Conservation (phyloP, 2,329 filamentous ascomycete species). For the Fonsecaea nubica region DNA sequence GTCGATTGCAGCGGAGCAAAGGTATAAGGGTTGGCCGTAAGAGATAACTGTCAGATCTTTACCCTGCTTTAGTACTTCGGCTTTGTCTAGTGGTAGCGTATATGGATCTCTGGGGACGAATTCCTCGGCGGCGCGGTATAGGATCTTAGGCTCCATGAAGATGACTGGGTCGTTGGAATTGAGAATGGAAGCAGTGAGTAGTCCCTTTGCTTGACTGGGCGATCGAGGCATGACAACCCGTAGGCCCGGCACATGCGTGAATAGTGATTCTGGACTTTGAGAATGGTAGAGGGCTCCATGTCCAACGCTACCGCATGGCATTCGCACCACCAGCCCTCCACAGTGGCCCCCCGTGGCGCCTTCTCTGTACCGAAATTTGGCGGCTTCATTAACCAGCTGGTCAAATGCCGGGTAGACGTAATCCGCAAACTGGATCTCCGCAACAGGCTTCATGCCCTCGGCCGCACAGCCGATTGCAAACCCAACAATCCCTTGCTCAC, state of each 20-base stretch:
- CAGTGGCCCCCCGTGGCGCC: constrained; percentile 69
- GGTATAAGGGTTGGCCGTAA: constrained; percentile 88
- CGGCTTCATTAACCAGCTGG: constrained; percentile 91
- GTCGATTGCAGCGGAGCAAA: constrained; percentile 76
- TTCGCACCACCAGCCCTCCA: constrained; percentile 83
- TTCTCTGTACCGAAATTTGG: constrained; percentile 82
- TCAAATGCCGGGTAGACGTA: constrained; percentile 94
- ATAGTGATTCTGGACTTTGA: constrained; percentile 86
- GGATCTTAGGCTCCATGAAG: constrained; percentile 92
- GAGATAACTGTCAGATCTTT: constrained; percentile 83
- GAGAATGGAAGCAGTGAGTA: constrained; percentile 77
- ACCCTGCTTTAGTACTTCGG: constrained; percentile 81
- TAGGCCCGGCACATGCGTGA: constrained; percentile 85
- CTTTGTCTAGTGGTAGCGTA: constrained; percentile 82
- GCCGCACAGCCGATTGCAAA: constrained; percentile 90
- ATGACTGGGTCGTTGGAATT: constrained; percentile 82
- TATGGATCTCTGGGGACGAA: constrained; percentile 84
- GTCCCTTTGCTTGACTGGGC: constrained; percentile 84
- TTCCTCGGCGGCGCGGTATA: constrained; percentile 90
- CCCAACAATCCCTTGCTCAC: constrained; percentile 91
- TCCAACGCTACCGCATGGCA: constrained; percentile 89
- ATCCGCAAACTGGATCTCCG: constrained; percentile 95
- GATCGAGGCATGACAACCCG: constrained; percentile 86
- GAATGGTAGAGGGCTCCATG: constrained; percentile 89
- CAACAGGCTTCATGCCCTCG: constrained; percentile 89